Evolutionary conservation across 2,329 filamentous ascomycete species (phyloP).

Genomic region (Penicillium janthinellum): DNA sequence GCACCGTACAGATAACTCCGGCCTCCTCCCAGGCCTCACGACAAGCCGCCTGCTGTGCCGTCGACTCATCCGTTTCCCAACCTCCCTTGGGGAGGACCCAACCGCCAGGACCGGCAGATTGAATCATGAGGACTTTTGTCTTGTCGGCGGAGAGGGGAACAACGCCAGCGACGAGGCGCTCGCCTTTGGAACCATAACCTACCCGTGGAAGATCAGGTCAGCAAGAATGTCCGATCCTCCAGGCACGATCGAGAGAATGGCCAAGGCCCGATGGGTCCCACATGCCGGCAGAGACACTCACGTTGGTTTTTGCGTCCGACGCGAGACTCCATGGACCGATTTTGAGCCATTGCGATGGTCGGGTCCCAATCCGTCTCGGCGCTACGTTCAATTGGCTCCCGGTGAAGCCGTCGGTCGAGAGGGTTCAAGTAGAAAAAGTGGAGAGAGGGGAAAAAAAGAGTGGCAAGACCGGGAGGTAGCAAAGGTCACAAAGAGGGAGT

Average conservation of each 20-base stretch:
- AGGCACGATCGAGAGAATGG: background rate
- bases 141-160: slow-evolving; percentile 87
- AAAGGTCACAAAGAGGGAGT: slow-evolving; percentile 7
- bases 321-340: slow-evolving; percentile 51
- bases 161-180: slow-evolving; percentile 91
- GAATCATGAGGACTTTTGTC: slow-evolving; percentile 86
- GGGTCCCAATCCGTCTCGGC: slow-evolving; percentile 12
- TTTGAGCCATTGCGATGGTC: slow-evolving; percentile 42
- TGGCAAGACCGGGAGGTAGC: slow-evolving; percentile 12
- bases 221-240: slow-evolving; percentile 7
- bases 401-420: background rate
- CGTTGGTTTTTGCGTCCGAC: slow-evolving; percentile 53
- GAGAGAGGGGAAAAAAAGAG: slow-evolving; percentile 10
- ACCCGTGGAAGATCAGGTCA: slow-evolving; percentile 24
- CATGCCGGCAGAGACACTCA: slow-evolving; percentile 39
- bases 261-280: slow-evolving; percentile 14
- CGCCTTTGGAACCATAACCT: slow-evolving; percentile 92
- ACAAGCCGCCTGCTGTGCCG: slow-evolving; percentile 77
- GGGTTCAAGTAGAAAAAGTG: background rate
- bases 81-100: slow-evolving; percentile 98
- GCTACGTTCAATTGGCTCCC: background rate
- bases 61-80: slow-evolving; percentile 93
- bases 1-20: slow-evolving; percentile 82
- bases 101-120: slow-evolving; percentile 84
- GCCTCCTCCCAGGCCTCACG: slow-evolving; percentile 98